phyloP scores from a whole-genome alignment of 2,329 filamentous ascomycete genomes.

The Metarhizium robertsii region DNA sequence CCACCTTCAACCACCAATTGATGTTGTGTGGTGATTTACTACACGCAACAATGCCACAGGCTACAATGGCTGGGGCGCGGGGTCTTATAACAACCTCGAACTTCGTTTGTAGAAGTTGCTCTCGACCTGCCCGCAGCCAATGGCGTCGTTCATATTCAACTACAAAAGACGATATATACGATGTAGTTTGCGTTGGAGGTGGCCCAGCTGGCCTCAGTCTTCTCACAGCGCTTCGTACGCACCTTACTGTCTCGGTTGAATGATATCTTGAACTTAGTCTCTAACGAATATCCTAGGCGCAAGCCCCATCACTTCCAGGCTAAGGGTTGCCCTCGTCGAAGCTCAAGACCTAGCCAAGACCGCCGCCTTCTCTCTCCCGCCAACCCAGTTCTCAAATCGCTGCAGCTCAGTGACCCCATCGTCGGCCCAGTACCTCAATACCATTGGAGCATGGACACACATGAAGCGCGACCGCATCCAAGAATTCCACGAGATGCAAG shows the following conservation, averaged over 20 bases:
- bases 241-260: neutral
- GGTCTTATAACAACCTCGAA: conserved; percentile 17
- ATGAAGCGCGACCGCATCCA: conserved; percentile 67
- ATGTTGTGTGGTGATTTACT: neutral
- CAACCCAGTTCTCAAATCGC: conserved; percentile 76
- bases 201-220: conserved; percentile 84
- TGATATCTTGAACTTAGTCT: neutral
- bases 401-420: conserved; percentile 90
- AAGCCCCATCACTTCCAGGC: conserved; percentile 62
- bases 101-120: conserved; percentile 39
- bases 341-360: conserved; percentile 71
- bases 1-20: neutral
- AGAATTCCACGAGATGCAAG: conserved; percentile 91
- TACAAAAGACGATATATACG: conserved; percentile 64
- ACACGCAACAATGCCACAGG: neutral
- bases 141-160: conserved; percentile 32
- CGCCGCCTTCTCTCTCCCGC: conserved; percentile 55
- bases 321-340: conserved; percentile 85
- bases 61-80: conserved; percentile 18
- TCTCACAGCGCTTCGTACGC: conserved; percentile 61
- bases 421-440: conserved; percentile 72
- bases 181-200: conserved; percentile 86
- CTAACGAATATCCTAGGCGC: conserved; percentile 44
- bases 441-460: conserved; percentile 78
- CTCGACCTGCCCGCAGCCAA: conserved; percentile 26